These are phyloP conservation scores for Fragaria ananassa DNA, from an alignment of 306 rosid genomes.

Conservation along the genomic window DNA sequence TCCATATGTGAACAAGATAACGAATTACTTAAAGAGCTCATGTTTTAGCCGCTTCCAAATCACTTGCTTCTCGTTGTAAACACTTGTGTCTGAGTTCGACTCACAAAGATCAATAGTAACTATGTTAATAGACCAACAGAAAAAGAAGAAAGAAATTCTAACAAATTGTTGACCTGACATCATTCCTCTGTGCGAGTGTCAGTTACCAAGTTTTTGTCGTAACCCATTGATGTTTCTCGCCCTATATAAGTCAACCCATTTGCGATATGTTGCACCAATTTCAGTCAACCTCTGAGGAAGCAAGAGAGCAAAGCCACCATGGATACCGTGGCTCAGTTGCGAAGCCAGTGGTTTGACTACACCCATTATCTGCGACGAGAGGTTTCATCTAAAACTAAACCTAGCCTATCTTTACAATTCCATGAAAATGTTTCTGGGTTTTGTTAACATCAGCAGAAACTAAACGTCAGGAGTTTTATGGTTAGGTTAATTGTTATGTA, in stretches of 20 bases:
- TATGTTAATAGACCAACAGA: neutral
- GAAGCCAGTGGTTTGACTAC: conserved; percentile 42
- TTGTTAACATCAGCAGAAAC: neutral
- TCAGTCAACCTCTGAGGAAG: neutral
- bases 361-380: conserved; percentile 42
- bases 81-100: neutral
- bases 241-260: neutral
- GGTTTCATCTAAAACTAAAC: conserved; percentile 28
- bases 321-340: conserved; percentile 55
- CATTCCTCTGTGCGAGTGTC: neutral
- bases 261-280: neutral
- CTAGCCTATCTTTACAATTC: neutral
- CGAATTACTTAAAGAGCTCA: no score
- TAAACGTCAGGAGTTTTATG: neutral
- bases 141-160: neutral
- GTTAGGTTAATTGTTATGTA: neutral
- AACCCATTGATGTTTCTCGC: neutral
- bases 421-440: neutral
- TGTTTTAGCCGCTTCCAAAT: no score
- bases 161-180: neutral
- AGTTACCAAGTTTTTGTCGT: neutral
- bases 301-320: conserved; percentile 29
- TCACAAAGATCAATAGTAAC: no score
- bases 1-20: no score
- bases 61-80: no score